Evolutionary conservation across 2,329 filamentous ascomycete species (phyloP).

Genomic region (Zasmidium cellare): DNA sequence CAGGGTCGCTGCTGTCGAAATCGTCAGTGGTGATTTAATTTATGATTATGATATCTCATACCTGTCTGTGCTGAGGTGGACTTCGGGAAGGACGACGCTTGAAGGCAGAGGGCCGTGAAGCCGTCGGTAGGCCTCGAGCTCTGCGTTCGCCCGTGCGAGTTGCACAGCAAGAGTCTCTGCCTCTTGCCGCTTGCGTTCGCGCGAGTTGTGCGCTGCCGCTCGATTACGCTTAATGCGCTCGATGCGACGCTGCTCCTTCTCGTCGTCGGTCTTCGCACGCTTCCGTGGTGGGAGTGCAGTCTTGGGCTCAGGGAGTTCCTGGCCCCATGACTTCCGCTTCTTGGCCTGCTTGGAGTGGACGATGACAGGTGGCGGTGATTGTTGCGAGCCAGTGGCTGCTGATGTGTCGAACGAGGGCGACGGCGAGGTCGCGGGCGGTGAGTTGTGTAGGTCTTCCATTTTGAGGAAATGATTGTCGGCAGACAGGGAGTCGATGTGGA

Average conservation of each 20-base stretch:
- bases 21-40: background rate
- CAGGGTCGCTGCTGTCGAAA: conserved; percentile 3
- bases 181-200: conserved; percentile 87
- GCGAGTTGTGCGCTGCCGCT: conserved; percentile 91
- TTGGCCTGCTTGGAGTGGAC: conserved; percentile 35
- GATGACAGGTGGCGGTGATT: conserved; percentile 30
- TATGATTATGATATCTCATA: conserved; percentile 7
- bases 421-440: conserved; percentile 17
- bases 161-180: conserved; percentile 74
- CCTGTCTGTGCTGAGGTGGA: conserved; percentile 29
- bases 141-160: conserved; percentile 33
- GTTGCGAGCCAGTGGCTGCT: conserved; percentile 10
- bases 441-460: conserved; percentile 27
- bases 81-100: conserved; percentile 34
- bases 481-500: conserved; percentile 11
- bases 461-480: conserved; percentile 20
- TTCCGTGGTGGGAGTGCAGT: conserved; percentile 94
- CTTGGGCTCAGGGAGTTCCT: conserved; percentile 94
- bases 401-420: conserved; percentile 17
- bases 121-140: conserved; percentile 33
- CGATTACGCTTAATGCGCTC: conserved; percentile 96
- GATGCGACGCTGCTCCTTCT: conserved; percentile 96
- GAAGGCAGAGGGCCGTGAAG: conserved; percentile 34
- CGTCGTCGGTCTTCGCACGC: conserved; percentile 96
- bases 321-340: conserved; percentile 89